Conservation (phyloP, 352 stramenopile species). For the Lagenidium giganteum region DNA sequence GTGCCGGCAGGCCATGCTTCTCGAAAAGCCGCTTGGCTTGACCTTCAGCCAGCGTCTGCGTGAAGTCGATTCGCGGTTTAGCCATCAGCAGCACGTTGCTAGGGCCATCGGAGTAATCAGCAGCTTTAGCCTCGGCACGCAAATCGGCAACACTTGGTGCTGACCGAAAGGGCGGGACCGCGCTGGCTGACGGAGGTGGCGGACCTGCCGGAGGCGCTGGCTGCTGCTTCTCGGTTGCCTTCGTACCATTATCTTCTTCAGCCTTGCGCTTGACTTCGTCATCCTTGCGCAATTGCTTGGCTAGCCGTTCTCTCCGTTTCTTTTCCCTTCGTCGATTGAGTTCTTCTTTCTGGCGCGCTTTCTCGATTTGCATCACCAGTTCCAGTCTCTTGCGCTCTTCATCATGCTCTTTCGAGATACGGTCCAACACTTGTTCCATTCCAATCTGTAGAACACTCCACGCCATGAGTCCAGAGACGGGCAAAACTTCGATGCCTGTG, state of each 20-base stretch:
- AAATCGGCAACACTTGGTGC: not conserved
- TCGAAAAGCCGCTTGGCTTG: slow-evolving; percentile 39
- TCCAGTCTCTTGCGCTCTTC: slow-evolving; percentile 56
- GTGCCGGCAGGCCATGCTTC: slow-evolving; percentile 15
- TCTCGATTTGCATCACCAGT: slow-evolving; percentile 60
- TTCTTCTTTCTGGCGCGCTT: slow-evolving; percentile 62
- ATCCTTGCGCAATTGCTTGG: slow-evolving; percentile 28
- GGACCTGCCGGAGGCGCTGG: not conserved
- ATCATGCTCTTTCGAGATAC: slow-evolving; percentile 63
- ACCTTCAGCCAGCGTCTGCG: slow-evolving; percentile 39
- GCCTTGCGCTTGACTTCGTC: not conserved
- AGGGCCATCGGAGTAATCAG: not conserved
- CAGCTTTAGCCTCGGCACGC: slow-evolving; percentile 22
- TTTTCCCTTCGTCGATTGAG: slow-evolving; percentile 63
- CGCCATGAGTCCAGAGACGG: too few species aligned
- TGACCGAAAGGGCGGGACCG: slow-evolving; percentile 9
- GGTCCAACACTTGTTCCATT: slow-evolving; percentile 51
- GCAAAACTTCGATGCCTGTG: too few species aligned
- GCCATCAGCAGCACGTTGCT: slow-evolving; percentile 20
- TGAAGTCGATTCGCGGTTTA: slow-evolving; percentile 37
- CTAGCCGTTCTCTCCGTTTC: slow-evolving; percentile 38
- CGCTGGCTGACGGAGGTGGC: slow-evolving; percentile 12
- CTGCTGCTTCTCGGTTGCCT: slow-evolving; percentile 1
- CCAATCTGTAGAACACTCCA: slow-evolving; percentile 29
- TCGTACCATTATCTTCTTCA: slow-evolving; percentile 1